Conservation (phyloP, 1,139 yeast genomes). For the Hansenula lynferdii region DNA sequence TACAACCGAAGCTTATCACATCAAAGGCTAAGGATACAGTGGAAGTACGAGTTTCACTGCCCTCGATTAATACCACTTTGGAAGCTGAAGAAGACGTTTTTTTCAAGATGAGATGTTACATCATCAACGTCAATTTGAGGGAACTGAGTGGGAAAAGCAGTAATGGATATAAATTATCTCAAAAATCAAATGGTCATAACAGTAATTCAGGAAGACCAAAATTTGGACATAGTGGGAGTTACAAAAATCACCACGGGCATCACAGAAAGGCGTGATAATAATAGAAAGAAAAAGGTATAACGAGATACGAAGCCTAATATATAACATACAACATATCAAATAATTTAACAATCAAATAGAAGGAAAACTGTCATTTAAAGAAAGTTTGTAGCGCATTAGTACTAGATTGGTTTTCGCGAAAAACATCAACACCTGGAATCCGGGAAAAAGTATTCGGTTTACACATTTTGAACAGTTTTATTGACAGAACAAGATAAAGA, state of each 20-base stretch:
- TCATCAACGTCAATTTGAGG: constrained; percentile 31
- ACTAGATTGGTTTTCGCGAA: no score
- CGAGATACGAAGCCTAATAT: no score
- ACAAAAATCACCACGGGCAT: background rate
- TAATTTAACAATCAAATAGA: no score
- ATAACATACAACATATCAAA: no score
- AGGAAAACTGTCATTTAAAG: no score
- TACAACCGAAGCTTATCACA: constrained; percentile 36
- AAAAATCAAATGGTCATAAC: background rate
- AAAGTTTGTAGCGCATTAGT: no score
- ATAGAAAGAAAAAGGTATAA: no score
- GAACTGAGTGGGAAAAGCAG: constrained; percentile 28
- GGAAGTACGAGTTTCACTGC: constrained; percentile 25
- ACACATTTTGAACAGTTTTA: no score
- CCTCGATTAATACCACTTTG: constrained; percentile 16
- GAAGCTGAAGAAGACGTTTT: constrained; percentile 5
- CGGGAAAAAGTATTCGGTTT: no score
- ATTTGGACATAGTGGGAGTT: background rate
- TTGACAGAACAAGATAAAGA: no score
- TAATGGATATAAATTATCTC: background rate
- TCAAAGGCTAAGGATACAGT: constrained; percentile 31
- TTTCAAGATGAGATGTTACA: constrained; percentile 25
- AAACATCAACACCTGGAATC: no score
- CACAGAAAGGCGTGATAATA: no score
- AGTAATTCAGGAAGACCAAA: background rate